Percentiles rank a stretch among this genome's conserved stretches.
These are phyloP conservation scores for Annulohypoxylon nitens DNA, from an alignment of 495 filamentous ascomycete genomes.

Conservation along the genomic window DNA sequence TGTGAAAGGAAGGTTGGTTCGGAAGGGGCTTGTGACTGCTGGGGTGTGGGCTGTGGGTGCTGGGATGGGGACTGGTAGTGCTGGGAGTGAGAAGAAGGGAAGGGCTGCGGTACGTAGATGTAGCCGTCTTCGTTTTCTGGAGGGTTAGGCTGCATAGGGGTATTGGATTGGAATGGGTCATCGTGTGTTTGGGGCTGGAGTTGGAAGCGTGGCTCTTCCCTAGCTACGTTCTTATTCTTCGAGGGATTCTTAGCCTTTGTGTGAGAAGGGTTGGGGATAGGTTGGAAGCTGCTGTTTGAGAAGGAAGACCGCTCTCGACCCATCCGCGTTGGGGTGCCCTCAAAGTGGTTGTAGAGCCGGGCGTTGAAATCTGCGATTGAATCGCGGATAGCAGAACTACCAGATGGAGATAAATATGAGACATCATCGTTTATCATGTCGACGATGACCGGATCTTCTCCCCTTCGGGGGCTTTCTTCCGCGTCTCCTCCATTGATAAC, in stretches of 20 bases:
- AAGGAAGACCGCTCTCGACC: not conserved
- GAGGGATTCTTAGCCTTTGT: not conserved
- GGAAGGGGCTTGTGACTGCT: not conserved
- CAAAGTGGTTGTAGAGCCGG: not conserved
- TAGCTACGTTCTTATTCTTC: not conserved
- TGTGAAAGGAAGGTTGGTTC: not conserved
- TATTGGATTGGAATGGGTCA: not conserved
- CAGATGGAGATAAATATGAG: not conserved
- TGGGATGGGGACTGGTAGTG: not conserved
- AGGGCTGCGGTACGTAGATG: not conserved
- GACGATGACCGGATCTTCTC: constrained; percentile 14
- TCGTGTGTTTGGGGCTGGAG: not conserved
- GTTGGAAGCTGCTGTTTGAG: constrained; percentile 28
- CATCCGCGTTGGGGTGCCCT: not conserved
- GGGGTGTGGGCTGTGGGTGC: not conserved
- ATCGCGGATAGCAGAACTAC: not conserved
- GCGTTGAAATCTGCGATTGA: not conserved
- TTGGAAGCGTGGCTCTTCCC: not conserved
- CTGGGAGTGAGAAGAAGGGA: not conserved
- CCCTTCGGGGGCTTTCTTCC: not conserved
- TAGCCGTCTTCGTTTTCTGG: constrained; percentile 1
- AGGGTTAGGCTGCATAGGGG: not conserved
- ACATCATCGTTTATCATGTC: constrained; percentile 23
- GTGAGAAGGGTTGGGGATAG: not conserved
- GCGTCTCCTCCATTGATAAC: not conserved